Evolutionary conservation across 345 rosid species (phyloP).

Genomic region (Angophora floribunda): DNA sequence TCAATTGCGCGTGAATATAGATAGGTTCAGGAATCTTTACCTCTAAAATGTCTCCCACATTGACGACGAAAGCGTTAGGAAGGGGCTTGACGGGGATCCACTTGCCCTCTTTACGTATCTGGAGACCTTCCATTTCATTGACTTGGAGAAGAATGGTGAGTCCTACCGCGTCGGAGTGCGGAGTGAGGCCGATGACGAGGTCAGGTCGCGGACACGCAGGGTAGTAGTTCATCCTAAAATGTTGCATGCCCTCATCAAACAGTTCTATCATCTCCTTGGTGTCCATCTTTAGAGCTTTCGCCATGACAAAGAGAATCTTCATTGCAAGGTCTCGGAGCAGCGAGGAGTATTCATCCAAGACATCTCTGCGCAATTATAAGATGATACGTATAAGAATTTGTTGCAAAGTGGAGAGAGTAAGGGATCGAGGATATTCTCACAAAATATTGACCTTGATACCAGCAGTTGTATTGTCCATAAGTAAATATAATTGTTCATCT

Average conservation of each 20-base stretch:
- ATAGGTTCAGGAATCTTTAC: constrained; percentile 1
- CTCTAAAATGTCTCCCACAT: constrained; percentile 42
- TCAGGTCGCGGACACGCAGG: constrained; percentile 10
- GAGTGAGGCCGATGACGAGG: background rate
- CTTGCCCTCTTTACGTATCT: constrained; percentile 2
- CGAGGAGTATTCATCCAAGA: background rate
- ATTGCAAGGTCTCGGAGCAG: background rate
- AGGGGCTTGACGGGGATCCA: constrained; percentile 30
- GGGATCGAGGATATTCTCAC: background rate
- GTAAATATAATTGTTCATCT: background rate
- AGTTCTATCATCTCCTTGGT: background rate
- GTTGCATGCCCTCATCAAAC: constrained; percentile 1
- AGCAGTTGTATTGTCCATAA: background rate
- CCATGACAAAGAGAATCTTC: background rate
- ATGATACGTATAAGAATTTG: background rate
- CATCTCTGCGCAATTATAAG: background rate
- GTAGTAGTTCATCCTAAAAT: background rate
- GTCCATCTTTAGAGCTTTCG: background rate
- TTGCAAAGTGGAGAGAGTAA: background rate
- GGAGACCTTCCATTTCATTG: constrained; percentile 9
- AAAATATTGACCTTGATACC: background rate
- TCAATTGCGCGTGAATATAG: background rate
- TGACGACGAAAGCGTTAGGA: constrained; percentile 26
- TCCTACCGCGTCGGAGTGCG: constrained; percentile 1
- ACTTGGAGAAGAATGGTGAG: constrained; percentile 5